A percentile compares a stretch with the other conserved stretches of the same genome.
These are phyloP conservation scores for Lobosporangium transversale DNA, from an alignment of 192 early-diverging fungal genomes.

Conservation along the genomic window DNA sequence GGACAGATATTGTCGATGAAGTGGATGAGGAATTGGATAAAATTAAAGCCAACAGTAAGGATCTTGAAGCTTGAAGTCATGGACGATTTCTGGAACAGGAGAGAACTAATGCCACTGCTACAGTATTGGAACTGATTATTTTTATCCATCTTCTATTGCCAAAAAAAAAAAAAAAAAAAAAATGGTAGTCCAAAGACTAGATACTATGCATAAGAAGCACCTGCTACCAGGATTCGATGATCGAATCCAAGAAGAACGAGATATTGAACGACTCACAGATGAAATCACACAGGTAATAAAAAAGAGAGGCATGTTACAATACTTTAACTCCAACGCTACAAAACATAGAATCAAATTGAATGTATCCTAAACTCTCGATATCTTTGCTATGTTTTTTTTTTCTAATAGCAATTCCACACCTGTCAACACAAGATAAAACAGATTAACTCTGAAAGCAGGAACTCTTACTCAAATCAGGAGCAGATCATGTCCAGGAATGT, in stretches of 20 bases:
- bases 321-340: too few species aligned
- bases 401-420: slow-evolving; percentile 80
- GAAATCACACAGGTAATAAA: slow-evolving; percentile 82
- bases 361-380: background rate
- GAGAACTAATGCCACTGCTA: too few species aligned
- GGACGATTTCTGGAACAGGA: too few species aligned
- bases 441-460: slow-evolving; percentile 65
- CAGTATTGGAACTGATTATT: too few species aligned
- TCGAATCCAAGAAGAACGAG: slow-evolving; percentile 76
- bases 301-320: too few species aligned
- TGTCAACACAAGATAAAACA: slow-evolving; percentile 83
- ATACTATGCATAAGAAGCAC: slow-evolving; percentile 87
- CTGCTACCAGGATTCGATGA: slow-evolving; percentile 96
- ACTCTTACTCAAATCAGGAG: slow-evolving; percentile 66
- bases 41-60: slow-evolving; percentile 70
- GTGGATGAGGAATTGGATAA: slow-evolving; percentile 75
- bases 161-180: too few species aligned
- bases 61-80: too few species aligned
- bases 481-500: slow-evolving; percentile 83
- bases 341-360: too few species aligned
- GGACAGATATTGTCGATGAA: slow-evolving; percentile 93
- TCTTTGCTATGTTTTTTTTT: background rate
- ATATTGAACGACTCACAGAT: slow-evolving; percentile 84
- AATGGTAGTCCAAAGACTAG: slow-evolving; percentile 75
- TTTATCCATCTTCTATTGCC: too few species aligned